phyloP scores from a whole-genome alignment of 495 filamentous ascomycete genomes.

The Podospora comata region DNA sequence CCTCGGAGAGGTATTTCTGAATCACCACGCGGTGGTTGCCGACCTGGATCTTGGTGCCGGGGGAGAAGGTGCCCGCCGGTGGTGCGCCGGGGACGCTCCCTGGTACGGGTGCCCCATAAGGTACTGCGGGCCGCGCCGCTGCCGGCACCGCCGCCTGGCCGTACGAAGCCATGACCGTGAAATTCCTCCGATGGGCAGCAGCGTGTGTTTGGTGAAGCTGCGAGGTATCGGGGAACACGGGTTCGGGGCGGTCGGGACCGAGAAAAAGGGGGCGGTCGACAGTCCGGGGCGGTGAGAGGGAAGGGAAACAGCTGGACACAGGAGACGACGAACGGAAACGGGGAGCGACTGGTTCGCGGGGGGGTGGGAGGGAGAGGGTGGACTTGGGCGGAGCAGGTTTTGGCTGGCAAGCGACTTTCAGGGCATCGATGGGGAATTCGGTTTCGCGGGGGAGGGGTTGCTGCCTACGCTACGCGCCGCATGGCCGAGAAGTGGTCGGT shows the following conservation, averaged over 20 bases:
- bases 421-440: slow-evolving; percentile 4
- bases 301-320: slow-evolving; percentile 2
- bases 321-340: slow-evolving; percentile 7
- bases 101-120: slow-evolving; percentile 32
- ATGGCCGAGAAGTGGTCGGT: neutral
- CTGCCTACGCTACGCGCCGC: neutral
- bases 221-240: neutral
- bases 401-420: neutral
- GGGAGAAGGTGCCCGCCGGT: slow-evolving; percentile 84
- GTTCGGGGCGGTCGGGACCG: slow-evolving; percentile 1
- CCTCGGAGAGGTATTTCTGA: slow-evolving; percentile 96
- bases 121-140: slow-evolving; percentile 20
- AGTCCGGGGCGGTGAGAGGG: slow-evolving; percentile 6
- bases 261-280: slow-evolving; percentile 2
- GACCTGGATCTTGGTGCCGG: slow-evolving; percentile 94
- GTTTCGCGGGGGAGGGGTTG: neutral
- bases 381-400: slow-evolving; percentile 6
- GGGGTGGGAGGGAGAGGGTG: slow-evolving; percentile 1
- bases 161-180: slow-evolving; percentile 44
- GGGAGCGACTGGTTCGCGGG: slow-evolving; percentile 8
- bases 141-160: slow-evolving; percentile 32
- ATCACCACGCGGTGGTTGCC: slow-evolving; percentile 91
- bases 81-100: slow-evolving; percentile 58
- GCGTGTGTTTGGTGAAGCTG: neutral
- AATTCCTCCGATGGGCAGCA: neutral